These are phyloP conservation scores for Pogostemon cablin DNA, from an alignment of 257 asterid genomes.

Conservation along the genomic window DNA sequence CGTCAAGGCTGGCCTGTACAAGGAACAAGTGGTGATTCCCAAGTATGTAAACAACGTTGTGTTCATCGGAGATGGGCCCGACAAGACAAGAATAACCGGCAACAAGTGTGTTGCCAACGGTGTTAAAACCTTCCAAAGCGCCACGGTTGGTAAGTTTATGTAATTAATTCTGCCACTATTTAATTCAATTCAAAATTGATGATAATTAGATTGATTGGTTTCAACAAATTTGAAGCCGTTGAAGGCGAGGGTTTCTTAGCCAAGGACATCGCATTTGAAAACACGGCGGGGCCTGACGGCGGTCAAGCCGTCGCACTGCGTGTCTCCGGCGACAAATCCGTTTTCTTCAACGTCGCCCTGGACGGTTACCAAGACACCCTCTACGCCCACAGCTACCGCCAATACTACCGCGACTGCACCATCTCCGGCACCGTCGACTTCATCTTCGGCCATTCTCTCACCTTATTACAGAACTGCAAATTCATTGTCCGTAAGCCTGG, in stretches of 20 bases:
- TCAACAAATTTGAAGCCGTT: slow-evolving; percentile 26
- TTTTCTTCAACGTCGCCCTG: slow-evolving; percentile 49
- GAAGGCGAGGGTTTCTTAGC: slow-evolving; percentile 44
- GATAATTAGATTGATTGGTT: slow-evolving; percentile 6
- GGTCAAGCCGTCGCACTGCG: slow-evolving; percentile 72
- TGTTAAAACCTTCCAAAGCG: slow-evolving; percentile 43
- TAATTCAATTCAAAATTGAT: too few species aligned
- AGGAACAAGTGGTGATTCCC: slow-evolving; percentile 48
- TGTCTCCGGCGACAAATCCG: slow-evolving; percentile 44
- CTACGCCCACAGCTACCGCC: slow-evolving; percentile 54
- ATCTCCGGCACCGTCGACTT: slow-evolving; percentile 70
- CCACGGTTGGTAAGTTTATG: slow-evolving; percentile 42
- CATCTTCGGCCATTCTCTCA: slow-evolving; percentile 57
- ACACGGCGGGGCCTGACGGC: slow-evolving; percentile 53
- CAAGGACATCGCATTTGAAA: slow-evolving; percentile 52
- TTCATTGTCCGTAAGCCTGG: slow-evolving; percentile 57
- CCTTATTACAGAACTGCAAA: slow-evolving; percentile 57
- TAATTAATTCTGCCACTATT: too few species aligned
- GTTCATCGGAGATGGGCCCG: slow-evolving; percentile 66
- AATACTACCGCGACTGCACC: slow-evolving; percentile 56
- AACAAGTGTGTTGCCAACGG: slow-evolving; percentile 45
- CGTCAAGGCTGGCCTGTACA: slow-evolving; percentile 68
- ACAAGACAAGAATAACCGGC: slow-evolving; percentile 57
- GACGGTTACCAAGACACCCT: slow-evolving; percentile 66
- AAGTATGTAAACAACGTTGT: slow-evolving; percentile 41